Percentiles rank a stretch among this genome's conserved stretches.
Conservation (phyloP, 164 flowering plant species). For the Hamamelis virginiana region DNA sequence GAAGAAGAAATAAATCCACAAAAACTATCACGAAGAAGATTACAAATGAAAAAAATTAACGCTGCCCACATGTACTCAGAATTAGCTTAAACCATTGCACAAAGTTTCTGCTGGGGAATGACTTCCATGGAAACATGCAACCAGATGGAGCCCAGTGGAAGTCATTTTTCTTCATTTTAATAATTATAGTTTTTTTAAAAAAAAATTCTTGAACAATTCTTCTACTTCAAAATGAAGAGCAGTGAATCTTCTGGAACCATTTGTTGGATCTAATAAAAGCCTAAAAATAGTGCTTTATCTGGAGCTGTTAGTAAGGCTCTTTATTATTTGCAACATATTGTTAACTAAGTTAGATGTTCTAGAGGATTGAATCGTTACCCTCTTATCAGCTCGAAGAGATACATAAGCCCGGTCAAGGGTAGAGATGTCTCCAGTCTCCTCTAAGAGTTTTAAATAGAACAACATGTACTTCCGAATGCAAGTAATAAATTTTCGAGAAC, state of each 20-base stretch:
- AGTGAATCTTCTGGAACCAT: background rate
- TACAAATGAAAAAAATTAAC: background rate
- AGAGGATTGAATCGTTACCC: conserved; percentile 52
- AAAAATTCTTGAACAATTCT: too few species aligned
- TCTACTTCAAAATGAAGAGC: background rate
- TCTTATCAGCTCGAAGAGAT: conserved; percentile 81
- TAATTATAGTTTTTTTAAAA: background rate
- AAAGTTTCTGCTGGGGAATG: too few species aligned
- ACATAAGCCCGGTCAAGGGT: conserved; percentile 89
- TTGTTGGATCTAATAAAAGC: background rate
- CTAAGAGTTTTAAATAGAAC: conserved; percentile 79
- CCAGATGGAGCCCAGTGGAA: background rate
- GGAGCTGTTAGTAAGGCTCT: background rate
- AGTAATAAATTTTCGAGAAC: conserved; percentile 93
- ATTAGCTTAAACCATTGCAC: too few species aligned
- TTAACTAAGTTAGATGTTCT: background rate
- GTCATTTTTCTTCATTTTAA: background rate
- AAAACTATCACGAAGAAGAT: background rate
- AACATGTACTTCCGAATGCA: conserved; percentile 86
- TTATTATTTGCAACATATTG: background rate
- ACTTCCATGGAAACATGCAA: too few species aligned
- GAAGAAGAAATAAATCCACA: too few species aligned
- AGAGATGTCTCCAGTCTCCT: conserved; percentile 69
- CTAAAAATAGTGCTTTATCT: background rate
- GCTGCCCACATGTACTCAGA: background rate